Evolutionary conservation across 257 asterid genomes (phyloP).

Genomic region (Solanum stenotomum): DNA sequence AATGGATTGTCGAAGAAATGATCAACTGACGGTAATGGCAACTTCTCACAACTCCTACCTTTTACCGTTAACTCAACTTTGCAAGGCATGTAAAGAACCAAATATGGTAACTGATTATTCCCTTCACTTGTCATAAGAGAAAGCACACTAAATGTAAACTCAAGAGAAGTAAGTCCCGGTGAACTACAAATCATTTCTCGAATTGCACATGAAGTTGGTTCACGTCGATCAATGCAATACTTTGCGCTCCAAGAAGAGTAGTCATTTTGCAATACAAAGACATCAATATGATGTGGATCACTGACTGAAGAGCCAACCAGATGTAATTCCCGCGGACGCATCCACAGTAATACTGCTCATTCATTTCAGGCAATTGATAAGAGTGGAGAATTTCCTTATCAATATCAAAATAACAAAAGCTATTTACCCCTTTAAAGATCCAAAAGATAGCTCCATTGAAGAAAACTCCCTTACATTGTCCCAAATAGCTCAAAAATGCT

Average conservation of each 20-base stretch:
- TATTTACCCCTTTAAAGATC: neutral
- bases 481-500: too few relatives aligned
- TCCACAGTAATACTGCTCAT: neutral
- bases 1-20: neutral
- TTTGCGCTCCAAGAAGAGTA: neutral
- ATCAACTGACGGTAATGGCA: neutral
- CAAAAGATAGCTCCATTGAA: too few relatives aligned
- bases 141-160: too few relatives aligned
- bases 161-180: too few relatives aligned
- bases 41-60: neutral
- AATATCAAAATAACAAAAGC: neutral
- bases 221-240: too few relatives aligned
- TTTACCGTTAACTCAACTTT: neutral
- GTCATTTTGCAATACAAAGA: neutral
- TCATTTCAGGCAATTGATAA: neutral
- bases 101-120: too few relatives aligned
- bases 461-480: too few relatives aligned
- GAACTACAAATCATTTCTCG: too few relatives aligned
- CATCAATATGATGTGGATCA: neutral
- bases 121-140: too few relatives aligned
- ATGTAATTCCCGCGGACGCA: neutral
- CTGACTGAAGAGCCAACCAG: neutral
- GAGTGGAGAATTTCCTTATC: neutral
- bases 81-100: neutral
- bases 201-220: neutral